Percentiles rank a stretch among this genome's conserved stretches.
Conservation (phyloP, 2,329 filamentous ascomycete genomes). For the Fusarium ramigenum region DNA sequence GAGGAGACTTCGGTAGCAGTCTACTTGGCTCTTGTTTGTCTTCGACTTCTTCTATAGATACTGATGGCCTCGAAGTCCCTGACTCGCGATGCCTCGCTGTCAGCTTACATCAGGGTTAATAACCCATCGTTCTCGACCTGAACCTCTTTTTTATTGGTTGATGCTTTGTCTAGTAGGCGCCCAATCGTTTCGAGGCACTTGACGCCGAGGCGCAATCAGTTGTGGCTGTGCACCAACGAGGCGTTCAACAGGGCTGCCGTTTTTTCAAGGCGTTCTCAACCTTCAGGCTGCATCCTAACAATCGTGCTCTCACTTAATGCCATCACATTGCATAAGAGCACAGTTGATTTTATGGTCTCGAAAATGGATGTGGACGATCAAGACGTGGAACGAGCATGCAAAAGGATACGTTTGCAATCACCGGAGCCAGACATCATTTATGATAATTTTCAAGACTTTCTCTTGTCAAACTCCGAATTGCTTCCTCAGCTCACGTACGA, state of each 20-base stretch:
- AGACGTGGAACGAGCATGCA: background rate
- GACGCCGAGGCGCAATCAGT: background rate
- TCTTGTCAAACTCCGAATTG: background rate
- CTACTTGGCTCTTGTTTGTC: background rate
- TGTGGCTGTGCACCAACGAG: background rate
- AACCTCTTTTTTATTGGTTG: background rate
- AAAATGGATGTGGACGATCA: background rate
- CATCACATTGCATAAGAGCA: accelerated
- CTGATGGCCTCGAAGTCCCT: background rate
- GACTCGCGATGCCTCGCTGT: background rate
- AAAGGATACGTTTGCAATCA: background rate
- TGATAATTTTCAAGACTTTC: accelerated
- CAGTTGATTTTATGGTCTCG: accelerated
- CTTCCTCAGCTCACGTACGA: accelerated
- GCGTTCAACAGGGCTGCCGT: background rate
- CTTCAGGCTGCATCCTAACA: background rate
- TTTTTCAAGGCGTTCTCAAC: background rate
- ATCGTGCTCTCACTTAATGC: background rate
- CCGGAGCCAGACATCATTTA: accelerated
- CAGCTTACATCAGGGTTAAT: background rate
- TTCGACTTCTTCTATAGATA: background rate
- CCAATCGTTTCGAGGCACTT: background rate
- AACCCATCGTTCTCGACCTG: accelerated
- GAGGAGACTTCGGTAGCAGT: background rate
- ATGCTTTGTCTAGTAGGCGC: background rate